Conservation (phyloP, 352 stramenopile species). For the Phytopythium mirpurense region DNA sequence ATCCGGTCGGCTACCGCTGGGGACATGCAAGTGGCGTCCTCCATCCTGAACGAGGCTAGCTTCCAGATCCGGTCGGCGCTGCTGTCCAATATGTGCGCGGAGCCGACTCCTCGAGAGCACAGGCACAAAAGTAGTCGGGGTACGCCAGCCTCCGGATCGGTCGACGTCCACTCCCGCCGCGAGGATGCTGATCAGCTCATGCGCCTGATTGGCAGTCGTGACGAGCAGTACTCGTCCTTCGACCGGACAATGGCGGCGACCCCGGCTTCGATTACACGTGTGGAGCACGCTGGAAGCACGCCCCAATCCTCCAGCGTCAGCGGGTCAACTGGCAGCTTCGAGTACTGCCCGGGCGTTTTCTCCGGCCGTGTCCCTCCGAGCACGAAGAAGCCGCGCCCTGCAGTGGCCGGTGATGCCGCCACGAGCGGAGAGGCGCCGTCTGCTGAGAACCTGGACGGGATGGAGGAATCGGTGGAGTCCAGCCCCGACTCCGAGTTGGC, state of each 20-base stretch:
- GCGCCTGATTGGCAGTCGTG: background rate
- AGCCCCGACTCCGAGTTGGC: conserved; percentile 29
- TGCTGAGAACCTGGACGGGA: background rate
- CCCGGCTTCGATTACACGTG: background rate
- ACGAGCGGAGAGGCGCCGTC: conserved; percentile 10
- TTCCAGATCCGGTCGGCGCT: conserved; percentile 58
- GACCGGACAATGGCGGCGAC: conserved; percentile 5
- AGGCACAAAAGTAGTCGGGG: conserved; percentile 16
- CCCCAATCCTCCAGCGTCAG: conserved; percentile 1
- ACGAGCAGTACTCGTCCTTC: conserved; percentile 1
- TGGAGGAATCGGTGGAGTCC: conserved; percentile 42
- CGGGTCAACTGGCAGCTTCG: conserved; percentile 6
- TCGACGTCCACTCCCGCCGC: background rate
- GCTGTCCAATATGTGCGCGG: conserved; percentile 61
- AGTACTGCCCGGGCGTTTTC: conserved; percentile 67
- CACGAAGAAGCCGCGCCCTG: conserved; percentile 19
- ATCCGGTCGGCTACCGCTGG: conserved; percentile 58
- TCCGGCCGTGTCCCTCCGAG: conserved; percentile 48
- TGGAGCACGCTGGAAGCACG: conserved; percentile 1
- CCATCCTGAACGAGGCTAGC: conserved; percentile 51
- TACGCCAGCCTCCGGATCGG: background rate
- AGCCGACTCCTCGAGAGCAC: conserved; percentile 35
- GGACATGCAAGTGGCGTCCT: conserved; percentile 54
- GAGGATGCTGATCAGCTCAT: conserved; percentile 1
- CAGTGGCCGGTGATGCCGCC: background rate